Evolutionary conservation across 78 protist species (phyloP).

Genomic region (Cavenderia fasciculata): DNA sequence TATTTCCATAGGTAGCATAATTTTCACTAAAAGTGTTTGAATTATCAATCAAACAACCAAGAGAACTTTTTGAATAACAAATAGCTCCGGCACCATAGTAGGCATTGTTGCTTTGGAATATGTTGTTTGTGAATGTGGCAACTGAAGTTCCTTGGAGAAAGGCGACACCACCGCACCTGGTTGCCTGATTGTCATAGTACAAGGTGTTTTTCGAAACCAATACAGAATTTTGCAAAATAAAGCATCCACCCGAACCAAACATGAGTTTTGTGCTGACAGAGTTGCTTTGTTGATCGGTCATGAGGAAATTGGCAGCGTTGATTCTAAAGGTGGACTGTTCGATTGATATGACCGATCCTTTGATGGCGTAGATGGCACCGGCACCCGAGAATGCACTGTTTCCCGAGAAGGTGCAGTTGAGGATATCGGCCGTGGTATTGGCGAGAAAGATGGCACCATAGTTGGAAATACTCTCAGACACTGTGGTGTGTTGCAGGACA

Average conservation of each 20-base stretch:
- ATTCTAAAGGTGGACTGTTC: neutral
- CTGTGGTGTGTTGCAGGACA: too few relatives aligned
- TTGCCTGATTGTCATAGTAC: neutral
- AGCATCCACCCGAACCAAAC: neutral
- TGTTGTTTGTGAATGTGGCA: neutral
- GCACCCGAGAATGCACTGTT: too few relatives aligned
- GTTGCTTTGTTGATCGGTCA: neutral
- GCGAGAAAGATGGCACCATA: too few relatives aligned
- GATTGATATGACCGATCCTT: neutral
- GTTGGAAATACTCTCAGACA: too few relatives aligned
- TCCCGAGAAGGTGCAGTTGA: too few relatives aligned
- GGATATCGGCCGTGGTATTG: too few relatives aligned
- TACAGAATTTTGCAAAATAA: neutral
- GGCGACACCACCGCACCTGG: neutral
- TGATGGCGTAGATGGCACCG: too few relatives aligned
- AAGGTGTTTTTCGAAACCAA: neutral
- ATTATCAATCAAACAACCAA: neutral
- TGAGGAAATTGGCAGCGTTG: neutral
- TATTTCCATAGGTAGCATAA: slow-evolving; percentile 11
- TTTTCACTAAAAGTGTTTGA: neutral
- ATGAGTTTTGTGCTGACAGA: neutral
- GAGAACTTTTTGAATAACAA: neutral
- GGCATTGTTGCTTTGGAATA: neutral
- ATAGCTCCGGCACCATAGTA: slow-evolving; percentile 50
- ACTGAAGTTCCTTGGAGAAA: too few relatives aligned